Evolutionary conservation across 2,329 filamentous ascomycete species (phyloP).

Genomic region (Fusarium cicatricum): DNA sequence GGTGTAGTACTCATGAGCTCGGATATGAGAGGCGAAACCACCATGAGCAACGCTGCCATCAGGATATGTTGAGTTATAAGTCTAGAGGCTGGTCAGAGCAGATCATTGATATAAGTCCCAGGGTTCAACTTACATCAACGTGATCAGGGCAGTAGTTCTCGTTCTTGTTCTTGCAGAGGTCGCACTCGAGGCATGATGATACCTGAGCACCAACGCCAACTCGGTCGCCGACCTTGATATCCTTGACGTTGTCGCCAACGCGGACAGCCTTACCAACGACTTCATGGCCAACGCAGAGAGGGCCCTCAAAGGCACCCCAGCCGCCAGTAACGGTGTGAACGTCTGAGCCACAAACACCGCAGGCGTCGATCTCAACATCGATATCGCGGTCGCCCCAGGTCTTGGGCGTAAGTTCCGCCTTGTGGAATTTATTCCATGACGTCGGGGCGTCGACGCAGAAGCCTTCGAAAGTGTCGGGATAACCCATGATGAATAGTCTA

Average conservation of each 20-base stretch:
- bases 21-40: slow-evolving; percentile 62
- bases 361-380: slow-evolving; percentile 72
- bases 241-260: slow-evolving; percentile 58
- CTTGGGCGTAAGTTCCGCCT: slow-evolving; percentile 62
- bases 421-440: slow-evolving; percentile 53
- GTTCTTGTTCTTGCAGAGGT: slow-evolving; percentile 56
- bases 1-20: slow-evolving; percentile 65
- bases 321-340: slow-evolving; percentile 57
- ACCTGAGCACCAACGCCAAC: slow-evolving; percentile 54
- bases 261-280: slow-evolving; percentile 67
- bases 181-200: slow-evolving; percentile 45
- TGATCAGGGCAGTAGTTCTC: slow-evolving; percentile 68
- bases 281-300: slow-evolving; percentile 69
- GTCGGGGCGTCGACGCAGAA: slow-evolving; percentile 54
- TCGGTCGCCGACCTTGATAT: slow-evolving; percentile 68
- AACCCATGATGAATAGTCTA: slow-evolving; percentile 47
- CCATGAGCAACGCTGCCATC: slow-evolving; percentile 71
- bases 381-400: slow-evolving; percentile 71
- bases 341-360: slow-evolving; percentile 71
- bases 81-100: no score
- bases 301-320: slow-evolving; percentile 56
- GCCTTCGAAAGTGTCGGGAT: slow-evolving; percentile 55
- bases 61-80: slow-evolving; percentile 65
- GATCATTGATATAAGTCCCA: no score
- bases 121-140: slow-evolving; percentile 63